These are phyloP conservation scores for Galerina marginata DNA, from an alignment of 768 basidiomycete species.

Conservation along the genomic window DNA sequence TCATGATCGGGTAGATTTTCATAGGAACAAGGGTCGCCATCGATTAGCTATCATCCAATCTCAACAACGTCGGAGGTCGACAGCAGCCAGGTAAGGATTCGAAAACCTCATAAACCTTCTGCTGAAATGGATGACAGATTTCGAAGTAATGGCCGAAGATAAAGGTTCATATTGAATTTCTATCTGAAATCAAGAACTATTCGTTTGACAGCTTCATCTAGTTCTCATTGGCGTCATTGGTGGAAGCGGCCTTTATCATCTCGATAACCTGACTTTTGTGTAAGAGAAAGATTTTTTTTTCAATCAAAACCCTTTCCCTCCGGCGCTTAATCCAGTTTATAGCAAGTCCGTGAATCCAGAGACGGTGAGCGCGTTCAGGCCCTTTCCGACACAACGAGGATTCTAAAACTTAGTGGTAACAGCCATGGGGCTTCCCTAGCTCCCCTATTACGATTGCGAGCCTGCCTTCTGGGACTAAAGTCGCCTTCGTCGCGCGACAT, in stretches of 20 bases:
- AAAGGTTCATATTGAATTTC: conserved; percentile 15
- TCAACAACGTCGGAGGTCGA: too few relatives aligned
- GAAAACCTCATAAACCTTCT: background rate
- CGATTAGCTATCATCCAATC: background rate
- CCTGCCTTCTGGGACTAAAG: conserved; percentile 77
- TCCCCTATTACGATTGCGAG: conserved; percentile 91
- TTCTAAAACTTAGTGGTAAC: background rate
- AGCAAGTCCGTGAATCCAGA: conserved; percentile 81
- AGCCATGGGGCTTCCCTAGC: conserved; percentile 95
- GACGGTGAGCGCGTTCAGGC: conserved; percentile 58
- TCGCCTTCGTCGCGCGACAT: conserved; percentile 94
- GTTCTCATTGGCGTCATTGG: conserved; percentile 91
- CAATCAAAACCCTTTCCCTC: background rate
- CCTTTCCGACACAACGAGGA: background rate
- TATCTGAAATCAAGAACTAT: too few relatives aligned
- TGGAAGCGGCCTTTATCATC: conserved; percentile 90
- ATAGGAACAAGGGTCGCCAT: background rate
- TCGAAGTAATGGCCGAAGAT: conserved; percentile 17
- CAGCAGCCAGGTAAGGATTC: background rate
- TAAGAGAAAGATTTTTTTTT: conserved; percentile 40
- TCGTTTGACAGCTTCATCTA: conserved; percentile 28
- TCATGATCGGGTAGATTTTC: conserved; percentile 3
- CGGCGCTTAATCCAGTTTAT: background rate
- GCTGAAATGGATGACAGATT: background rate
- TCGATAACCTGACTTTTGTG: conserved; percentile 90